Conservation (phyloP, 2,329 filamentous ascomycete species). For the Teratosphaeriaceae sp. region DNA sequence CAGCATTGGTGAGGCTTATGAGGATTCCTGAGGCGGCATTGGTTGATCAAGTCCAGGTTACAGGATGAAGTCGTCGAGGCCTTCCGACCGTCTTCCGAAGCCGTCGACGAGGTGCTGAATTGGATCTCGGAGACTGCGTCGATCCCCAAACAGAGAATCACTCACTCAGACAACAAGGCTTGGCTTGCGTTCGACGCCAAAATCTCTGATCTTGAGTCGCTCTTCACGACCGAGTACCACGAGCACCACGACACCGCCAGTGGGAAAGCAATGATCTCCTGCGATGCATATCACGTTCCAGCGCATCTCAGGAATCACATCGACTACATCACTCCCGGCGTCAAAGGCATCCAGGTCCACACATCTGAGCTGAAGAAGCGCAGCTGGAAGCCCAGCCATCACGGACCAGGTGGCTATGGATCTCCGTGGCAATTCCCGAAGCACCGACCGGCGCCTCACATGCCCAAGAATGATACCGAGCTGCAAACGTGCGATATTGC, state of each 20-base stretch:
- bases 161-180: slow-evolving; percentile 28
- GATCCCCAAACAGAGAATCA: slow-evolving; percentile 17
- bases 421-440: slow-evolving; percentile 8
- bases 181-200: slow-evolving; percentile 29
- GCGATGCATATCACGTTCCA: slow-evolving; percentile 22
- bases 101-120: slow-evolving; percentile 16
- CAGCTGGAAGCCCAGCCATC: background rate
- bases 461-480: slow-evolving; percentile 11
- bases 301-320: slow-evolving; percentile 16
- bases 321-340: slow-evolving; percentile 25
- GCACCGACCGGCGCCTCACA: slow-evolving; percentile 6
- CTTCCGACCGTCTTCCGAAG: slow-evolving; percentile 19
- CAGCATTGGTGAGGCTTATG: slow-evolving; percentile 3
- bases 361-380: slow-evolving; percentile 8
- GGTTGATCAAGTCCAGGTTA: slow-evolving; percentile 3
- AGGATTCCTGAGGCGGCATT: slow-evolving; percentile 2
- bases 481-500: slow-evolving; percentile 14
- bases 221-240: slow-evolving; percentile 23
- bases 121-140: slow-evolving; percentile 17
- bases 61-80: slow-evolving; percentile 19
- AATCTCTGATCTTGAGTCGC: slow-evolving; percentile 19
- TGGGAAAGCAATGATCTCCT: slow-evolving; percentile 15
- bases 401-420: background rate
- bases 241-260: slow-evolving; percentile 19
- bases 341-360: slow-evolving; percentile 18